phyloP scores from a whole-genome alignment of 2,329 filamentous ascomycete species.

The Diplodia seriata region DNA sequence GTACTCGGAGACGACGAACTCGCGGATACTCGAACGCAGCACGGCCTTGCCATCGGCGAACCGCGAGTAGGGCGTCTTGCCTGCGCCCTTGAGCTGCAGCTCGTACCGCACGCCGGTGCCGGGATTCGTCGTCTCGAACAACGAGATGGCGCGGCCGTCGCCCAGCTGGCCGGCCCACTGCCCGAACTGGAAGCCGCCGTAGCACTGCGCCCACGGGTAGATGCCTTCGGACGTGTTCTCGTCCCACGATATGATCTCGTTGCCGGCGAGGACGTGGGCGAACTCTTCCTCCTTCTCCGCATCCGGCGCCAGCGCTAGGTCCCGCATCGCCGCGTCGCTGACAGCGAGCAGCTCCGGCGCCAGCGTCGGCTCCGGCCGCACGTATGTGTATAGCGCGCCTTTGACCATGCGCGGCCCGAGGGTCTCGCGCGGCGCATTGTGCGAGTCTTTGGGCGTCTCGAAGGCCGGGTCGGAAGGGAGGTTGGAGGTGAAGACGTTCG shows the following conservation, averaged over 20 bases:
- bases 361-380: constrained; percentile 76
- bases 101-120: constrained; percentile 78
- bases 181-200: constrained; percentile 76
- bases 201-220: constrained; percentile 98
- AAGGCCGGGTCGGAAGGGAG: constrained; percentile 80
- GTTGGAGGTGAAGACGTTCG: constrained; percentile 68
- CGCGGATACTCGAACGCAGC: constrained; percentile 86
- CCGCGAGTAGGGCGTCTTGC: constrained; percentile 89
- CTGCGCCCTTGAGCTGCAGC: constrained; percentile 92
- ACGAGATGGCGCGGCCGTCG: constrained; percentile 90
- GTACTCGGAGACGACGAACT: constrained; percentile 91
- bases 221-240: constrained; percentile 68
- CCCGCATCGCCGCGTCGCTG: constrained; percentile 77
- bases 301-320: constrained; percentile 75
- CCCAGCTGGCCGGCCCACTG: constrained; percentile 96
- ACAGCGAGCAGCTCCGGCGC: constrained; percentile 82
- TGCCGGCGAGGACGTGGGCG: constrained; percentile 78
- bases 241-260: constrained; percentile 80
- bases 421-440: constrained; percentile 77
- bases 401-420: constrained; percentile 84
- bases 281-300: constrained; percentile 78
- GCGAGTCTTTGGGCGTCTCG: constrained; percentile 80
- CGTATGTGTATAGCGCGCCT: constrained; percentile 86
- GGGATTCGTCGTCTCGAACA: constrained; percentile 88
- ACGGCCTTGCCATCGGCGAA: constrained; percentile 98